phyloP scores from a whole-genome alignment of 805 yeast species.

The Wickerhamomyces silvicola region DNA sequence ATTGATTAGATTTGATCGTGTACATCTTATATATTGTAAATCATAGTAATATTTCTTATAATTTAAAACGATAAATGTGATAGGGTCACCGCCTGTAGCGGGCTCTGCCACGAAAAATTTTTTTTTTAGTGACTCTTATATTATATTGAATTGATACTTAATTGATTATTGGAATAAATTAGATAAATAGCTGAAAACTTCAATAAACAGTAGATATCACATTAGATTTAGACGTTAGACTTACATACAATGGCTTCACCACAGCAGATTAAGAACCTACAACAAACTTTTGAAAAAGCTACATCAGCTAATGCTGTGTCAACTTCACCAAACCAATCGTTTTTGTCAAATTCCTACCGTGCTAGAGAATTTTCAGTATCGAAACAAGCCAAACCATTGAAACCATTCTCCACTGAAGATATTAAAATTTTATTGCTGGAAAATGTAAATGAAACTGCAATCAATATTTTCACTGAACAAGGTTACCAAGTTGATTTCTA shows the following conservation, averaged over 20 bases:
- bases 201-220: no score
- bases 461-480: slow-evolving; percentile 75
- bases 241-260: slow-evolving; percentile 54
- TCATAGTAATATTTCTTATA: no score
- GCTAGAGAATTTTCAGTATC: slow-evolving; percentile 36
- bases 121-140: no score
- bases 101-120: no score
- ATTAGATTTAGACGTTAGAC: no score
- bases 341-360: slow-evolving; percentile 42
- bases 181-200: no score
- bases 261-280: slow-evolving; percentile 53
- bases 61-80: no score
- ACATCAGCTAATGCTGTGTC: slow-evolving; percentile 65
- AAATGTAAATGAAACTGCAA: slow-evolving; percentile 90
- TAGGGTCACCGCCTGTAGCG: no score
- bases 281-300: slow-evolving; percentile 51
- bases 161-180: no score
- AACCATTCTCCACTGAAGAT: slow-evolving; percentile 94
- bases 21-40: no score
- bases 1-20: no score
- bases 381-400: slow-evolving; percentile 61
- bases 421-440: slow-evolving; percentile 86
- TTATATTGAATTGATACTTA: no score
- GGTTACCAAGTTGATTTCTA: slow-evolving; percentile 97
- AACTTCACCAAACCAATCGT: slow-evolving; percentile 75